Percentiles rank a stretch among this genome's conserved stretches.
These are phyloP conservation scores for Candida chilensis DNA, from an alignment of 805 yeast species.

Conservation along the genomic window DNA sequence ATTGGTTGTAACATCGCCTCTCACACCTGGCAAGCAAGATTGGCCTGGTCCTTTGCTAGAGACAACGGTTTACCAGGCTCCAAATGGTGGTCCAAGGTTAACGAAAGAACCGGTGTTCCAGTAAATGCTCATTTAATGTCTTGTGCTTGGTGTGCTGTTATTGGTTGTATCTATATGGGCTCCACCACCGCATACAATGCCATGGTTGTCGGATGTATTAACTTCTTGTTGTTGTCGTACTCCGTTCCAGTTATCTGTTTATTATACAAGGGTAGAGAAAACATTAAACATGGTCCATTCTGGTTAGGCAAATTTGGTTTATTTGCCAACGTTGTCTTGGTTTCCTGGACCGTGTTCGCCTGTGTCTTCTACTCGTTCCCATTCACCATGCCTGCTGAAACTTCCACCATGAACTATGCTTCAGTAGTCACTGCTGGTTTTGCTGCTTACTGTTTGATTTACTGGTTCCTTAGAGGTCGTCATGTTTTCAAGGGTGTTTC, in stretches of 20 bases:
- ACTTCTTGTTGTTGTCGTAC: slow-evolving; percentile 50
- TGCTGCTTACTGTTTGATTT: slow-evolving; percentile 30
- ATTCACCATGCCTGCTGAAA: slow-evolving; percentile 48
- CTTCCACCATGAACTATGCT: slow-evolving; percentile 61
- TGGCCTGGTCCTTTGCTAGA: slow-evolving; percentile 61
- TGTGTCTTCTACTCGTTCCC: slow-evolving; percentile 60
- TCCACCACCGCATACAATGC: slow-evolving; percentile 63
- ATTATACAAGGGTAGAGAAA: slow-evolving; percentile 38
- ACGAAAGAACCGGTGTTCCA: slow-evolving; percentile 42
- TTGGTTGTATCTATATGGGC: slow-evolving; percentile 57
- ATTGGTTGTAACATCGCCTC: slow-evolving; percentile 51
- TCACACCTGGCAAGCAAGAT: slow-evolving; percentile 62
- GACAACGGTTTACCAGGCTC: slow-evolving; percentile 57
- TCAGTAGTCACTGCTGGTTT: slow-evolving; percentile 45
- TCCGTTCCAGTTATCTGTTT: slow-evolving; percentile 43
- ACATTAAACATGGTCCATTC: slow-evolving; percentile 54
- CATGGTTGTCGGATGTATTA: slow-evolving; percentile 51
- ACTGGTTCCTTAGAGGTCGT: slow-evolving; percentile 40
- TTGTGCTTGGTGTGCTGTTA: slow-evolving; percentile 38
- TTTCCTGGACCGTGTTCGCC: slow-evolving; percentile 52
- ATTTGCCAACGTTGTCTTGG: slow-evolving; percentile 37
- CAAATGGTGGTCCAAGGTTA: slow-evolving; percentile 37
- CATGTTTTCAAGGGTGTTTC: slow-evolving; percentile 9
- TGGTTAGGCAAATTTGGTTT: slow-evolving; percentile 54
- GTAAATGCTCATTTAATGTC: slow-evolving; percentile 51